phyloP scores from a whole-genome alignment of 139 green algal genomes.

The Mesotaenium endlicherianum region DNA sequence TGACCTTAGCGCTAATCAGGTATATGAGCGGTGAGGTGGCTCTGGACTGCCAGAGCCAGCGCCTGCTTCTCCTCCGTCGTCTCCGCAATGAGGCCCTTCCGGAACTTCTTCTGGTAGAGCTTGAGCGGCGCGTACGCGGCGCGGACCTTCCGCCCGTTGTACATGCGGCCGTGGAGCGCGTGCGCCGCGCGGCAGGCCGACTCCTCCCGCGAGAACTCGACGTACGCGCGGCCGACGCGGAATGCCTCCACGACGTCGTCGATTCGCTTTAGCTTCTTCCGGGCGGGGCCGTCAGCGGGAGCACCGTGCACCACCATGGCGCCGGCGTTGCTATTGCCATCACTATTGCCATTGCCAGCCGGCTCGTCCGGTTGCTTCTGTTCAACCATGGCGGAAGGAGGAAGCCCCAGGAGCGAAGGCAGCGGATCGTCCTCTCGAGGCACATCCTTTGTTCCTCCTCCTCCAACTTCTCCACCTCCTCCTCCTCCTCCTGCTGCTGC shows the following conservation, averaged over 20 bases:
- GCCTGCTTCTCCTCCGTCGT: conserved; percentile 48
- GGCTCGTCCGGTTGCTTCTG: no score
- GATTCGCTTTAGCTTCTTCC: no score
- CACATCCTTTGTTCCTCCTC: not conserved
- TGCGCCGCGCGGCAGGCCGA: conserved; percentile 37
- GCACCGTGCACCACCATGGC: no score
- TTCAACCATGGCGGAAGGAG: no score
- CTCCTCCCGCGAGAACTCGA: conserved; percentile 50
- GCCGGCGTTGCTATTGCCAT: no score
- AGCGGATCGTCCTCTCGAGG: no score
- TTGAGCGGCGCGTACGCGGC: conserved; percentile 31
- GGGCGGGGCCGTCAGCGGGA: no score
- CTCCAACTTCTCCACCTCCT: not conserved
- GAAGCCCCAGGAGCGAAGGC: no score
- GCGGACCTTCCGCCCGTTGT: conserved; percentile 8
- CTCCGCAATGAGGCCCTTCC: conserved; percentile 32
- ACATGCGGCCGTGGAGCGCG: conserved; percentile 36
- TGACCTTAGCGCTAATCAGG: no score
- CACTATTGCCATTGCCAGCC: no score
- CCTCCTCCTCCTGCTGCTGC: not conserved
- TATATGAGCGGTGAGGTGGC: conserved; percentile 31
- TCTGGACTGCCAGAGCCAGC: conserved; percentile 44
- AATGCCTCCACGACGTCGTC: conserved; percentile 10
- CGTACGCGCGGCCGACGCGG: conserved; percentile 30
- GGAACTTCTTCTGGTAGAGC: conserved; percentile 46